These are phyloP conservation scores for Amanita jacksonii DNA, from an alignment of 768 basidiomycete species.

Conservation along the genomic window DNA sequence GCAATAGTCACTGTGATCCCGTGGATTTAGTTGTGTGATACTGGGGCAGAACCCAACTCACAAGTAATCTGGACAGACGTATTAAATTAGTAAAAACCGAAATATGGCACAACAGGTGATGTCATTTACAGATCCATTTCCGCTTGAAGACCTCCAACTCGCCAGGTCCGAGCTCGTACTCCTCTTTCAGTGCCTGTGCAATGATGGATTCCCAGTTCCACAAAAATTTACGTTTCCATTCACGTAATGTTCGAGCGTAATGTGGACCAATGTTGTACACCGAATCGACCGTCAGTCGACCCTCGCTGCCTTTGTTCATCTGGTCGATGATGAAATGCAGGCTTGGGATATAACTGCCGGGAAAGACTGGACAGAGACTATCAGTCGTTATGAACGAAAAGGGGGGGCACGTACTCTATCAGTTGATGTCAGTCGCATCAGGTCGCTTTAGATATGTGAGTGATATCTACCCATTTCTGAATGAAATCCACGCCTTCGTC, in stretches of 20 bases:
- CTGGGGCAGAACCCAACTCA: too few species aligned
- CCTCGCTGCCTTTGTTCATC: conserved; percentile 47
- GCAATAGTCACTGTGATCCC: too few species aligned
- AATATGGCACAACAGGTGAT: too few species aligned
- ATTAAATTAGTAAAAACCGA: too few species aligned
- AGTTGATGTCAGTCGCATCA: neutral
- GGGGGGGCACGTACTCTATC: conserved; percentile 18
- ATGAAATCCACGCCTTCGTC: conserved; percentile 63
- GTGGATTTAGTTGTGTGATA: too few species aligned
- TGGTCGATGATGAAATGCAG: too few species aligned
- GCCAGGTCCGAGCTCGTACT: conserved; percentile 27
- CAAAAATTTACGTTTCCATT: conserved; percentile 61
- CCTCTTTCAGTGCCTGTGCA: conserved; percentile 45
- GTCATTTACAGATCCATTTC: conserved; percentile 67
- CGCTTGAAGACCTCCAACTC: conserved; percentile 60
- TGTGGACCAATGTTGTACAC: conserved; percentile 66
- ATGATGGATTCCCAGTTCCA: conserved; percentile 48
- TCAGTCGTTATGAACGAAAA: too few species aligned
- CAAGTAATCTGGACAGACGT: too few species aligned
- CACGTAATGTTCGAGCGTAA: conserved; percentile 71
- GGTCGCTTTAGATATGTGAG: neutral
- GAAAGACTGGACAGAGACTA: conserved; percentile 60
- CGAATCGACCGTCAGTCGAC: conserved; percentile 52
- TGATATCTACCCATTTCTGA: conserved; percentile 56
- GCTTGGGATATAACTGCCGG: conserved; percentile 62